Evolutionary conservation across 108 stramenopile species (phyloP), one percentile per base, ranked within the genome.

Genomic region (Epithemia pelagica): DNA sequence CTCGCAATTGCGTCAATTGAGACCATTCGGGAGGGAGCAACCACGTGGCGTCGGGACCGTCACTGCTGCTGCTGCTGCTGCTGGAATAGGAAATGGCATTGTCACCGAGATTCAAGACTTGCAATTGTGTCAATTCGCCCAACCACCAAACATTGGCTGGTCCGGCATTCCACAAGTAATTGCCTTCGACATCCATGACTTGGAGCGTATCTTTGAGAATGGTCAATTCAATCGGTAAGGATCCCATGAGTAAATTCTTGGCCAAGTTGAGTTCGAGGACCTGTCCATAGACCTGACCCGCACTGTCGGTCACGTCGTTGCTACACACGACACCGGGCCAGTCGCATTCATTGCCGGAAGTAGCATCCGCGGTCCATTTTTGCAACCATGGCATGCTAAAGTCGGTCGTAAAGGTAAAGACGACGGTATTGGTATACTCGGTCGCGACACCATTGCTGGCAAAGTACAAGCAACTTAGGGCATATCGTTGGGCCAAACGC

Each of bases 241-340:
- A 58, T 21, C 77, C 77, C 24, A 71, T 78, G 56, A 78, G 28
- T 5, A 66, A 59, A 33, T 73, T 73, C 32, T 32, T 51, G 27
- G 66, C 72, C 23, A 73, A 54, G 62, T 73, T 60, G n/a, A 78
- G 29, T n/a, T 61, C 46, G 7, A 62, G 54, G n/a, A 78, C 77
- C 18, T 30, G 60, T 55, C 64, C 61, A 15, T 10, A 46, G 10
- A 46, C 5, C 15, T 46, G 5, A 15, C 37, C 37, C 5, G 5
- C 15, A 46, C 10, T 10, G 37, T 46, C 37, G 10, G 37, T 46
- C 30, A 57, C 21, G 33, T 28, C 21, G 56, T 58, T 27, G 32
- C 71, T 71, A 31, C 52, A 33, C 18, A 77, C 54, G 31, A 70
- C 76, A 61, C 65, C 61, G 62, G 65, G 71, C 37, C 37, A 46